Percentiles rank a stretch among this genome's conserved stretches.
Evolutionary conservation across 2,329 filamentous ascomycete genomes (phyloP).

Genomic region (Alternaria longipes): DNA sequence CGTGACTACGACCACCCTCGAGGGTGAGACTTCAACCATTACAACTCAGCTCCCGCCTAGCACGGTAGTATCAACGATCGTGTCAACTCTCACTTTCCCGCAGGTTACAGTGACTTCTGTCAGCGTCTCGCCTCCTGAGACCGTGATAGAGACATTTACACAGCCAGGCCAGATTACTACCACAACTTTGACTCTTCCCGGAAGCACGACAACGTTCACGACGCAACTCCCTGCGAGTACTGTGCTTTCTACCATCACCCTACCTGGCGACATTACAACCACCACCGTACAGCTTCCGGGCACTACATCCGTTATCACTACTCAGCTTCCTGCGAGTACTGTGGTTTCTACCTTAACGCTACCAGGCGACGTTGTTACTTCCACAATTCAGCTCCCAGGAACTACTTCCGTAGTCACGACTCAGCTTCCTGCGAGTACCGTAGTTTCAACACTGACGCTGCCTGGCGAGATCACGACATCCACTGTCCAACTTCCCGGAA

Average conservation of each 20-base stretch:
- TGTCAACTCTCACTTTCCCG: conserved; percentile 29
- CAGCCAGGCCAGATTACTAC: conserved; percentile 17
- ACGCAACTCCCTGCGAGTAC: conserved; percentile 17
- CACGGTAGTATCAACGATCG: conserved; percentile 31
- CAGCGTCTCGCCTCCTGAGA: conserved; percentile 13
- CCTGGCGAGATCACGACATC: conserved; percentile 29
- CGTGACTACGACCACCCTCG: conserved; percentile 29
- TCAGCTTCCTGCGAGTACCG: conserved; percentile 14
- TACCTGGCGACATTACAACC: conserved; percentile 18
- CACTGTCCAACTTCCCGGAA: conserved; percentile 17
- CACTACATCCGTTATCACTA: not conserved
- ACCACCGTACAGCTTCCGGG: conserved; percentile 14
- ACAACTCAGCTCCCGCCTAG: conserved; percentile 27
- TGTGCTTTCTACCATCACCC: conserved; percentile 21
- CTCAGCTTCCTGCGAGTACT: conserved; percentile 7
- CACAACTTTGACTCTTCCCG: conserved; percentile 12
- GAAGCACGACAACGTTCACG: conserved; percentile 10
- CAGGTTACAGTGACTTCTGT: conserved; percentile 14
- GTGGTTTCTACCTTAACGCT: conserved; percentile 22
- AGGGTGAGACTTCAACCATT: conserved; percentile 20
- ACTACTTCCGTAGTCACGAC: conserved; percentile 9
- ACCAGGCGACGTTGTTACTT: conserved; percentile 28
- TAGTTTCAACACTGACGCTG: conserved; percentile 23
- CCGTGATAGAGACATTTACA: conserved; percentile 15
- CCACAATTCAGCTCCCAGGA: conserved; percentile 14